Evolutionary conservation across 441 rosid species (phyloP).

Genomic region (Erysimum pusillum): DNA sequence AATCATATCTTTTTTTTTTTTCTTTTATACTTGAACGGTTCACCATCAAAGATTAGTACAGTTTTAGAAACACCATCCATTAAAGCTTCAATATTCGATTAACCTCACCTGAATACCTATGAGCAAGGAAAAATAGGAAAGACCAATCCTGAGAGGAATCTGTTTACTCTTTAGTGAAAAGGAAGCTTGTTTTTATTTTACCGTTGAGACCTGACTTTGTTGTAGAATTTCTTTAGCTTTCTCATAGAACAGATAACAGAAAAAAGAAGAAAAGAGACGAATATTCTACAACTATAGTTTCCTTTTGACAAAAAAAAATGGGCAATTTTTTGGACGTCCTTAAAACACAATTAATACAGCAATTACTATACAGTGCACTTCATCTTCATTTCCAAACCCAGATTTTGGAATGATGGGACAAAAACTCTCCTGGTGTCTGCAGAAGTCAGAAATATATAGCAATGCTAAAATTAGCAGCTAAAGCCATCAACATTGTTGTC

Average conservation of each 20-base stretch:
- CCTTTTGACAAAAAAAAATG: slow-evolving; percentile 18
- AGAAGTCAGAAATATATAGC: slow-evolving; percentile 16
- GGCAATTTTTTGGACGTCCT: slow-evolving; percentile 25
- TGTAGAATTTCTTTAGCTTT: slow-evolving; percentile 35
- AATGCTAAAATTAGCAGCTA: neutral
- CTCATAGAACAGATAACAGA: slow-evolving; percentile 5
- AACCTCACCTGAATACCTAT: slow-evolving; percentile 2
- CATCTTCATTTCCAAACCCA: slow-evolving; percentile 7
- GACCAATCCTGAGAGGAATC: slow-evolving; percentile 28
- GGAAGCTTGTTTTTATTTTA: slow-evolving; percentile 46
- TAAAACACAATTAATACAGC: slow-evolving; percentile 29
- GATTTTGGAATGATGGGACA: slow-evolving; percentile 40
- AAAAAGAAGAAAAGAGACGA: slow-evolving; percentile 23
- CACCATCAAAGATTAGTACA: neutral
- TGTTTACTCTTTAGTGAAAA: slow-evolving; percentile 49
- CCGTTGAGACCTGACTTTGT: slow-evolving; percentile 46
- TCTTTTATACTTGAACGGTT: neutral
- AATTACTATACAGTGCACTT: slow-evolving; percentile 7
- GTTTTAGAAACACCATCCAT: slow-evolving; percentile 1
- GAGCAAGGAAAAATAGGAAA: neutral
- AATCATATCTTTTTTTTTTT: neutral
- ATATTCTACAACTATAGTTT: slow-evolving; percentile 25
- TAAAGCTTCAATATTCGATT: neutral
- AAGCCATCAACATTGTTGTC: slow-evolving; percentile 17
- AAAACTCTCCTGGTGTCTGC: slow-evolving; percentile 36